Evolutionary conservation across 352 stramenopile species (phyloP).

Genomic region (Globisporangium takayamanum): DNA sequence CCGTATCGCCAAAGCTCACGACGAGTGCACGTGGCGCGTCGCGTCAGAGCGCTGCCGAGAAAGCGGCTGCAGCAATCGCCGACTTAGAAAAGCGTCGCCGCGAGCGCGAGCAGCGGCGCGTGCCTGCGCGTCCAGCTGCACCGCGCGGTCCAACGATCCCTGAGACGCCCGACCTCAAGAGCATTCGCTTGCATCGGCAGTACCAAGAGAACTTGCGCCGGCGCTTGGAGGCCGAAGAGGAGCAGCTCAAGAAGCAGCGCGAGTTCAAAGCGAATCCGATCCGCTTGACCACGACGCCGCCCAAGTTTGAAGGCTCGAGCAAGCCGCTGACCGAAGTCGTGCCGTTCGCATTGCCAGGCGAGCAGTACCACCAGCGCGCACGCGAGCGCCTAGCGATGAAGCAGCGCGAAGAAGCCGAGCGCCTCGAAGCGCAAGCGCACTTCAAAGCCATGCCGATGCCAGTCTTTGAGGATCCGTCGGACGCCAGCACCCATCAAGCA

Average conservation of each 20-base stretch:
- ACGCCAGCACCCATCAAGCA: conserved; percentile 6
- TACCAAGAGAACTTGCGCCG: conserved; percentile 71
- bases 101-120: conserved; percentile 30
- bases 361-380: conserved; percentile 50
- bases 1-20: conserved; percentile 36
- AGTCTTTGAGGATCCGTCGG: conserved; percentile 20
- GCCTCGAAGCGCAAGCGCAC: conserved; percentile 24
- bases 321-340: conserved; percentile 64
- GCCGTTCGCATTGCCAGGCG: conserved; percentile 53
- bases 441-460: conserved; percentile 74
- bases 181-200: conserved; percentile 58
- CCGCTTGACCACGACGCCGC: conserved; percentile 42
- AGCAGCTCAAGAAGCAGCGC: conserved; percentile 42
- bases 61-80: conserved; percentile 19
- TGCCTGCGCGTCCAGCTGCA: conserved; percentile 13
- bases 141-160: conserved; percentile 43
- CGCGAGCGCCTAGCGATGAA: conserved; percentile 50
- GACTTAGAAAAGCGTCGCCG: conserved; percentile 38
- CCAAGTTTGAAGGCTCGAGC: conserved; percentile 59
- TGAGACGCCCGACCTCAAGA: conserved; percentile 68
- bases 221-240: conserved; percentile 46
- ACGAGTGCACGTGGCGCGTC: conserved; percentile 28
- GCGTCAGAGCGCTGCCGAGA: conserved; percentile 26
- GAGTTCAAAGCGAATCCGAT: conserved; percentile 75
- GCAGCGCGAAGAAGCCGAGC: conserved; percentile 52